A percentile compares a stretch with the other conserved stretches of the same genome.
phyloP scores from a whole-genome alignment of 768 basidiomycete species.

The Termitomyces bulborhizus region DNA sequence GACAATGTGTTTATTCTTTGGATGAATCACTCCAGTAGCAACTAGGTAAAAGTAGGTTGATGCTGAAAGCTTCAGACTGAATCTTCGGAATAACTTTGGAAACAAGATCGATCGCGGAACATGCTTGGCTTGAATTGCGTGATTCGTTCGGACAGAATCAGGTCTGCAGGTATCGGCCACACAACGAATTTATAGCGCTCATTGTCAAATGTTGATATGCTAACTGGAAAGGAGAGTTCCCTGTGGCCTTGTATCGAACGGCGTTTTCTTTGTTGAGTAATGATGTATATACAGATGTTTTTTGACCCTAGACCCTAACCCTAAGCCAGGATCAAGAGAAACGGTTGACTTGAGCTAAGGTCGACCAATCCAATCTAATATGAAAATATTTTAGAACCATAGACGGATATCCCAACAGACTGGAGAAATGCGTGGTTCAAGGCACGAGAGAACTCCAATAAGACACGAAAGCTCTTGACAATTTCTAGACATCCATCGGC shows the following conservation, averaged over 20 bases:
- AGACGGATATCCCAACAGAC: not conserved
- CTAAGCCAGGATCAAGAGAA: slow-evolving; percentile 8
- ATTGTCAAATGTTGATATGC: too few species aligned
- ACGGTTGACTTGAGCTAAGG: too few species aligned
- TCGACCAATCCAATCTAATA: too few species aligned
- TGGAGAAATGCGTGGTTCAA: not conserved
- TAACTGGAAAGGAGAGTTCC: not conserved
- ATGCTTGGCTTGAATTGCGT: not conserved
- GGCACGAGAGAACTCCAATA: not conserved
- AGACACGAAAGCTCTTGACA: not conserved
- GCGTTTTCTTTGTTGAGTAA: too few species aligned
- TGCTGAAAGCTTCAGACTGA: not conserved
- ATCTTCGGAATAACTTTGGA: too few species aligned
- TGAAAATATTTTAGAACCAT: not conserved
- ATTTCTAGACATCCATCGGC: not conserved
- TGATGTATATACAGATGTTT: too few species aligned
- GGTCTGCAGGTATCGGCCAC: too few species aligned
- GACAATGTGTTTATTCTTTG: not conserved
- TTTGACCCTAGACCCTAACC: slow-evolving; percentile 10
- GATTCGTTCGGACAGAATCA: not conserved
- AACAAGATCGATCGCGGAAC: not conserved
- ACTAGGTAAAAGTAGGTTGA: too few species aligned
- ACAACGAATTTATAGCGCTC: too few species aligned
- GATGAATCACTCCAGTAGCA: not conserved
- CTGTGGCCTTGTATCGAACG: not conserved